A percentile compares a stretch with the other conserved stretches of the same genome.
phyloP scores from a whole-genome alignment of 371 early-diverging fungal genomes.

The Mortierella sp. region DNA sequence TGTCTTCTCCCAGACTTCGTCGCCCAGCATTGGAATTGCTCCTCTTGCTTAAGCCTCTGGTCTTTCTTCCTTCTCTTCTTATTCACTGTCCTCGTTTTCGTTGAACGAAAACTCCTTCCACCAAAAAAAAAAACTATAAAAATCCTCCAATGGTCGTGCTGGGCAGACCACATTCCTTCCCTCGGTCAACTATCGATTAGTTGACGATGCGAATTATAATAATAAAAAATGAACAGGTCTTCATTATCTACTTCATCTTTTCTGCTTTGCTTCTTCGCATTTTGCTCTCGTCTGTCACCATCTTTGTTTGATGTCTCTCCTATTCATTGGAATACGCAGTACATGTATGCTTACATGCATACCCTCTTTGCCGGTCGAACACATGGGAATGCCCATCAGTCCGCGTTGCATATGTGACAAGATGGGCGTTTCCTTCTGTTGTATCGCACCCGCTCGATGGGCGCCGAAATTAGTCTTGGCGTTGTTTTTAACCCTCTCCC shows the following conservation, averaged over 20 bases:
- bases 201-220: neutral
- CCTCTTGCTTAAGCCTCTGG: constrained; percentile 16
- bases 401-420: neutral
- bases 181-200: neutral
- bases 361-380: neutral
- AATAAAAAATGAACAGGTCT: constrained; percentile 5
- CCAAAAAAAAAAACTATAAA: neutral
- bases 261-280: neutral
- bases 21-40: constrained; percentile 33
- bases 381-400: neutral
- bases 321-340: neutral
- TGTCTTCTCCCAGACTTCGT: constrained; percentile 55
- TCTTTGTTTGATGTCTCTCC: neutral
- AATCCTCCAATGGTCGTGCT: neutral
- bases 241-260: neutral
- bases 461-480: neutral
- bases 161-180: neutral
- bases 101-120: neutral
- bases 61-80: neutral
- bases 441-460: neutral
- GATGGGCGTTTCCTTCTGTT: neutral
- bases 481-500: neutral
- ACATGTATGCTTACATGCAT: neutral
- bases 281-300: no score
- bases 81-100: neutral